Evolutionary conservation across 2,329 filamentous ascomycete genomes (phyloP).

Genomic region (Catunica adiposa): DNA sequence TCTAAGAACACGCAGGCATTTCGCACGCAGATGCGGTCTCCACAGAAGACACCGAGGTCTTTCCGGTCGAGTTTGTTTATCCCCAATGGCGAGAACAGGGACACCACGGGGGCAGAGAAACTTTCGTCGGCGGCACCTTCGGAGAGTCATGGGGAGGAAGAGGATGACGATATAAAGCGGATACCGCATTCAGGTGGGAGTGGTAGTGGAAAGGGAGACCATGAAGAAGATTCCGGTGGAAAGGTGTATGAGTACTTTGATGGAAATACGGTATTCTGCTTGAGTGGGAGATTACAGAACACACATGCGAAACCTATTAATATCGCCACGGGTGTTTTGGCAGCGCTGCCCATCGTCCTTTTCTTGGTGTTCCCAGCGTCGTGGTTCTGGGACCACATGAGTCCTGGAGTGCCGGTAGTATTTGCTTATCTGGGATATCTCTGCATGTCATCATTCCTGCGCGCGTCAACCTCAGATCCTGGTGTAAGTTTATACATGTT

Average conservation of each 20-base stretch:
- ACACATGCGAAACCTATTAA: conserved; percentile 78
- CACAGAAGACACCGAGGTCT: conserved; percentile 56
- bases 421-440: conserved; percentile 88
- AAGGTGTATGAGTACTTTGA: conserved; percentile 85
- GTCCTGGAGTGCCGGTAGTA: conserved; percentile 71
- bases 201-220: conserved; percentile 18
- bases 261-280: conserved; percentile 81
- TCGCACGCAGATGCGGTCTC: conserved; percentile 29
- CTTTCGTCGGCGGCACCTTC: conserved; percentile 63
- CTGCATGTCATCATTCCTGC: conserved; percentile 82
- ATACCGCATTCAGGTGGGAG: conserved; percentile 21
- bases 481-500: conserved; percentile 49
- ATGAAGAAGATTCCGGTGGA: conserved; percentile 29
- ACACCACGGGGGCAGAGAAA: conserved; percentile 57
- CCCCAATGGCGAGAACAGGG: conserved; percentile 35
- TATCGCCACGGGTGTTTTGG: conserved; percentile 63
- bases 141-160: conserved; percentile 26
- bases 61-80: conserved; percentile 62
- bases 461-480: conserved; percentile 82
- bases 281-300: conserved; percentile 76
- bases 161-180: conserved; percentile 20
- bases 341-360: conserved; percentile 61
- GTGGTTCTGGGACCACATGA: conserved; percentile 74
- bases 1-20: conserved; percentile 17
- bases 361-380: conserved; percentile 77